Evolutionary conservation across 306 rosid genomes (phyloP).

Genomic region (Dicorynia guianensis): DNA sequence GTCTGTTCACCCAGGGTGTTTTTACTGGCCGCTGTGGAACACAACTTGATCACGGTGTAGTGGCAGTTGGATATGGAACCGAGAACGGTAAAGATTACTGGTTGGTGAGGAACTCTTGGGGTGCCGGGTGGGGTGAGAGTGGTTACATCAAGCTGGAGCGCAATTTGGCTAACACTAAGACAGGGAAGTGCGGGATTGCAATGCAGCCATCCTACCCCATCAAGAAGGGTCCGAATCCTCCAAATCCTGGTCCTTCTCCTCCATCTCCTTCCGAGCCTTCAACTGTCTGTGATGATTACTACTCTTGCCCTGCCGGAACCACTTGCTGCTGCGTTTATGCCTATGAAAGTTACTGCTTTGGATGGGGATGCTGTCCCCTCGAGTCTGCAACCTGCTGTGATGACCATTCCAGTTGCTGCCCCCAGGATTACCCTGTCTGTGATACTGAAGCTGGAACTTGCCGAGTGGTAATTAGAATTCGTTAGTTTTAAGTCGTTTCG

Average conservation of each 20-base stretch:
- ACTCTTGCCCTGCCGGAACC: constrained; percentile 66
- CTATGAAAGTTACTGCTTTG: constrained; percentile 68
- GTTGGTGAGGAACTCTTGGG: constrained; percentile 95
- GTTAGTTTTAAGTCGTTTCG: too few relatives aligned
- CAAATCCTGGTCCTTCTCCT: constrained; percentile 78
- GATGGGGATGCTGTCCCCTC: constrained; percentile 93
- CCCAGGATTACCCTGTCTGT: constrained; percentile 79
- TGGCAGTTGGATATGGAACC: constrained; percentile 78
- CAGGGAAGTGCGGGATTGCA: constrained; percentile 90
- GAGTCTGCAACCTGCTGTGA: constrained; percentile 90
- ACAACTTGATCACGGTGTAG: constrained; percentile 83
- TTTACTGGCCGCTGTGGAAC: constrained; percentile 88
- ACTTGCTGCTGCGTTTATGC: constrained; percentile 83
- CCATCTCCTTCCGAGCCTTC: constrained; percentile 66
- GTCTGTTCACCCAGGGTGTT: constrained; percentile 63
- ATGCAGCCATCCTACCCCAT: constrained; percentile 80
- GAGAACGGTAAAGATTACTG: constrained; percentile 73
- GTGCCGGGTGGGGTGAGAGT: constrained; percentile 75
- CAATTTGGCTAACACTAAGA: constrained; percentile 40
- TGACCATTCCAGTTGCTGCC: constrained; percentile 82
- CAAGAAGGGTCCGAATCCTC: constrained; percentile 81
- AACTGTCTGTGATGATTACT: constrained; percentile 66
- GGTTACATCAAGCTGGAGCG: constrained; percentile 83
- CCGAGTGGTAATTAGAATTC: constrained; percentile 55
- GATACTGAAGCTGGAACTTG: constrained; percentile 69